Evolutionary conservation across 768 basidiomycete genomes (phyloP), one percentile per base, ranked within the genome.

Genomic region (Neoboletus brunneissimus): DNA sequence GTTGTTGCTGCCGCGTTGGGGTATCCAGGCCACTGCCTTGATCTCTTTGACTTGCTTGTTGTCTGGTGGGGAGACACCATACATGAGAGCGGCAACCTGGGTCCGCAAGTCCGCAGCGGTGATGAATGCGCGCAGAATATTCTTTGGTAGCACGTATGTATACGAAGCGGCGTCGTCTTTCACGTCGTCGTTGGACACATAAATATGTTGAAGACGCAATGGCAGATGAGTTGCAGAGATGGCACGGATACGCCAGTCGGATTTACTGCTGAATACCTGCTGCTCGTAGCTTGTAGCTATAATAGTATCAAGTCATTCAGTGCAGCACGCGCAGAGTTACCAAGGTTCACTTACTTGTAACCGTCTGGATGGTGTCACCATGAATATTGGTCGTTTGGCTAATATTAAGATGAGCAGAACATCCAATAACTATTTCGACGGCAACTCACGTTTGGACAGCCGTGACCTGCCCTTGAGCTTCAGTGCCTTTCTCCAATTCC

Each of bases 31-130:
- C 48, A 99, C 78, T 23, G 94, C 94, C 79, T 96, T 98, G 76
- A 99, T 91, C 76, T 99, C 97, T 76, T 98, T 97, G 59, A 99
- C 97, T 72, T 95, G 94, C 61, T 91, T 89, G 79, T 98, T 98
- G 73, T 98, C 96, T 6, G 91, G 84, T 4, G 96, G 94, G 7
- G 94, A 95, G 20, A 81, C 81, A 60, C 97, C 97, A 68, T 97
- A 99, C 55, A 99, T 69, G 80, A 86, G 98, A 4, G 87, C 96
- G 0, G 94, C 94, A 35, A 98, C 90, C 74, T 98, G 96, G 3
- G 97, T 97, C 37, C 97, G 90, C 34, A 98, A 81, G 74, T 99
- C 97, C 25, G 94, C 85, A 20, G 93, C 89, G 22, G 88, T 84
- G 64, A 98, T 89, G 77, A 99, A 98, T 3, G 94, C 89, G 46